Conservation (phyloP, 768 basidiomycete genomes). For the Leccinum subtestaceum region DNA sequence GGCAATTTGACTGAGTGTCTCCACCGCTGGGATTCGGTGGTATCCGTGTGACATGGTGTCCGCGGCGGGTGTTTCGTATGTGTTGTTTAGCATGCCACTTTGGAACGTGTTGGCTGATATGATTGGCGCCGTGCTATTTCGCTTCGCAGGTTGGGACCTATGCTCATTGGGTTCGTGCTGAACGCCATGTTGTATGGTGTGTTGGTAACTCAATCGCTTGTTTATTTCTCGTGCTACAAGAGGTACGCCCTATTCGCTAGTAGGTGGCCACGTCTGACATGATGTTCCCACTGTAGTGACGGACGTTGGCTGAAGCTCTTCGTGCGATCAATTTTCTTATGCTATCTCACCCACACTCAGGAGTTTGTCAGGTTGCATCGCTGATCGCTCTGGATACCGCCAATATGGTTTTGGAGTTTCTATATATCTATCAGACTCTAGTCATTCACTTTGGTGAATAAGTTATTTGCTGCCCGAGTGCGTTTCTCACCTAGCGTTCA, state of each 20-base stretch:
- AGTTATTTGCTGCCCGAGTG: background rate
- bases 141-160: conserved; percentile 32
- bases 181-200: conserved; percentile 36
- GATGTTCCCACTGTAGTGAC: conserved; percentile 12
- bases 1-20: conserved; percentile 6
- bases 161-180: conserved; percentile 35
- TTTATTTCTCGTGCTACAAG: conserved; percentile 31
- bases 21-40: conserved; percentile 5
- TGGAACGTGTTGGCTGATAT: background rate
- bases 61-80: conserved; percentile 24
- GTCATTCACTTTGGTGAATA: conserved; percentile 26
- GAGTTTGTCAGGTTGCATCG: conserved; percentile 15
- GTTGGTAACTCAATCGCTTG: conserved; percentile 34
- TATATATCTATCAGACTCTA: conserved; percentile 26
- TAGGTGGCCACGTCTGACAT: background rate
- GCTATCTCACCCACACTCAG: background rate
- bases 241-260: conserved; percentile 12
- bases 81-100: background rate
- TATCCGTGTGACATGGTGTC: conserved; percentile 16
- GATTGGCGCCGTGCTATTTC: background rate
- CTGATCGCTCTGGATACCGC: conserved; percentile 24
- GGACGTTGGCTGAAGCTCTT: conserved; percentile 24
- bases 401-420: conserved; percentile 24
- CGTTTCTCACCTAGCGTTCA: background rate
- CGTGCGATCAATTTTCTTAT: conserved; percentile 7